Conservation (phyloP, 768 basidiomycete genomes). For the Tephrocybe rancida region DNA sequence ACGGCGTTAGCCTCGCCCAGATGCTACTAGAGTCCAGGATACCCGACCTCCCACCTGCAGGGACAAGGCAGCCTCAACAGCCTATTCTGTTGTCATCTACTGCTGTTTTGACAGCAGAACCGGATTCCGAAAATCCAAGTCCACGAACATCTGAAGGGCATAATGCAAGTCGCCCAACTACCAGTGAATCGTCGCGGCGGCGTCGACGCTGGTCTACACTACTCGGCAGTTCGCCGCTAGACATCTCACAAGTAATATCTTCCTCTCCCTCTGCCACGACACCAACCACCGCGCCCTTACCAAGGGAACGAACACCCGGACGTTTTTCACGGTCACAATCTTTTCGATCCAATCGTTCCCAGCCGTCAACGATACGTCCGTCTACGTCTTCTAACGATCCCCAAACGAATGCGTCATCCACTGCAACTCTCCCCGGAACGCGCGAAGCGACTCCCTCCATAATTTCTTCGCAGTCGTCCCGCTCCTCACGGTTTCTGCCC, state of each 20-base stretch:
- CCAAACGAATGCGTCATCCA: constrained; percentile 21
- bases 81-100: constrained; percentile 64
- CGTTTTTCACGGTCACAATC: constrained; percentile 42
- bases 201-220: constrained; percentile 78
- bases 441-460: constrained; percentile 26
- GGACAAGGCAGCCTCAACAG: constrained; percentile 65
- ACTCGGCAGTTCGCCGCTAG: constrained; percentile 31
- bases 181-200: constrained; percentile 40
- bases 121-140: constrained; percentile 47
- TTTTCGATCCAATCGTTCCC: constrained; percentile 38
- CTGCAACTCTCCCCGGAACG: constrained; percentile 22
- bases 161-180: constrained; percentile 27
- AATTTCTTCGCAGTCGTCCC: constrained; percentile 36
- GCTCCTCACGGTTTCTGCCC: constrained; percentile 68
- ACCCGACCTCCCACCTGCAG: constrained; percentile 72
- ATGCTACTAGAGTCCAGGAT: constrained; percentile 79
- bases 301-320: constrained; percentile 25
- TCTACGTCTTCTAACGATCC: constrained; percentile 26
- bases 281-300: constrained; percentile 27
- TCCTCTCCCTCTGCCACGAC: constrained; percentile 16
- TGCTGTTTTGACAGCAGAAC: constrained; percentile 39
- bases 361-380: constrained; percentile 27
- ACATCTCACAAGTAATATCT: constrained; percentile 25
- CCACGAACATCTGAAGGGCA: constrained; percentile 50
- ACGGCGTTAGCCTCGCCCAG: constrained; percentile 75